Base-by-base conservation (phyloP, 2,329 filamentous ascomycete species). In the Penicillium thymicola region DNA sequence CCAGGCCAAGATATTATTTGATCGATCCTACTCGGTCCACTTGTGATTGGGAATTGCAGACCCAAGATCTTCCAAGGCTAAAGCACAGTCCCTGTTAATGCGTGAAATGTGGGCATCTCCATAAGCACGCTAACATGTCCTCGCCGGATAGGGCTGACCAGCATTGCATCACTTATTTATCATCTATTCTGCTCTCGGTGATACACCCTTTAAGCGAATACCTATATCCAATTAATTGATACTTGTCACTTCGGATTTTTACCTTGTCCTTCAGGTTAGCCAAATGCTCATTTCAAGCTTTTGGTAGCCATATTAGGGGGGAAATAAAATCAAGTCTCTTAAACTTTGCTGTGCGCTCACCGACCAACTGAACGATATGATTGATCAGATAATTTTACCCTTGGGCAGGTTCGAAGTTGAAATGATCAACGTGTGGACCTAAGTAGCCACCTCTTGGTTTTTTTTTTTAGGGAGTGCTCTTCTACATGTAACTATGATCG, bases 61-160 rank as follows among this genome's bases (percentile, higher is more conserved):
- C 28, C n/a, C 16, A 37, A 49, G 51, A 49, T 54, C 44, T 32
- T 23, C 37, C 37, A 18, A 48, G 28, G 28, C 21, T 42, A 50
- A 54, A 49, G 51, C 45, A 42, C 37, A 36, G 44, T 49, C 51
- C 37, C 28, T 40, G 32, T 14, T 36, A 41, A 36, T 23, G 44
- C 21, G 16, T 27, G 16, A 54, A 16, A 14, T n/a, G 18, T 25
- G 37, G 37, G 25, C 16, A 36, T 44, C 16, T 45, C 27, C 38
- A 48, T 51, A 51, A 52, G 54, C 58, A 55, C 54, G 36, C 55
- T 60, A 62, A 55, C 42, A 46, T 36, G 52, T 25, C 46, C 45
- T 52, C 56, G 54, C 43, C 25, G 53, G 53, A 45, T 64, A 65
- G 58, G 63, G 61, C 61, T 65, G 63, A 61, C 52, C 47, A 59